These are phyloP conservation scores for Elsinoe batatas DNA, from an alignment of 2,329 filamentous ascomycete species.

Conservation along the genomic window DNA sequence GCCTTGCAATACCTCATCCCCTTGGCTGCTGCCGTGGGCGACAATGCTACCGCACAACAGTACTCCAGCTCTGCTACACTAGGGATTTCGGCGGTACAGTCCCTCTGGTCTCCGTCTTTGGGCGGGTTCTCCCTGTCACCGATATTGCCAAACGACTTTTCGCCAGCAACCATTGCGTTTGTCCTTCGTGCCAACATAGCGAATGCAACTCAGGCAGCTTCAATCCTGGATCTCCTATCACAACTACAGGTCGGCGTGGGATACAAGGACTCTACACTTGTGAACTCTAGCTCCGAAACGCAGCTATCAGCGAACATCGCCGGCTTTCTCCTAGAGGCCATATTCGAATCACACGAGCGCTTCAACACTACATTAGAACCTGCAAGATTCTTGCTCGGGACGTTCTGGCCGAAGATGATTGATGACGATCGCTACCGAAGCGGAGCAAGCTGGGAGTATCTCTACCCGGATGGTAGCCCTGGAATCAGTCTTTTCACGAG, in stretches of 20 bases:
- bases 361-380: constrained; percentile 18
- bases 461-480: constrained; percentile 30
- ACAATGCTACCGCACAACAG: constrained; percentile 19
- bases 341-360: constrained; percentile 21
- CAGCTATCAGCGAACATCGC: constrained; percentile 37
- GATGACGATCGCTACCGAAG: constrained; percentile 27
- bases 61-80: constrained; percentile 20
- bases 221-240: constrained; percentile 25
- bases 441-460: constrained; percentile 39
- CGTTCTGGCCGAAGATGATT: constrained; percentile 36
- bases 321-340: constrained; percentile 34
- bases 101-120: constrained; percentile 26
- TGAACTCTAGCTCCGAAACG: background rate
- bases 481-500: constrained; percentile 36
- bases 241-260: constrained; percentile 27
- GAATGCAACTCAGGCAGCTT: constrained; percentile 24
- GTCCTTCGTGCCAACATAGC: constrained; percentile 28
- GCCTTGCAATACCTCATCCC: constrained; percentile 22
- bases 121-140: constrained; percentile 25
- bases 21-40: constrained; percentile 26
- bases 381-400: constrained; percentile 26
- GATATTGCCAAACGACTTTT: constrained; percentile 25
- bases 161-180: constrained; percentile 27
- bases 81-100: constrained; percentile 24
- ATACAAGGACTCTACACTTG: constrained; percentile 30